Base-by-base conservation (phyloP, 2,329 filamentous ascomycete genomes). In the Myriosclerotinia curreyana region DNA sequence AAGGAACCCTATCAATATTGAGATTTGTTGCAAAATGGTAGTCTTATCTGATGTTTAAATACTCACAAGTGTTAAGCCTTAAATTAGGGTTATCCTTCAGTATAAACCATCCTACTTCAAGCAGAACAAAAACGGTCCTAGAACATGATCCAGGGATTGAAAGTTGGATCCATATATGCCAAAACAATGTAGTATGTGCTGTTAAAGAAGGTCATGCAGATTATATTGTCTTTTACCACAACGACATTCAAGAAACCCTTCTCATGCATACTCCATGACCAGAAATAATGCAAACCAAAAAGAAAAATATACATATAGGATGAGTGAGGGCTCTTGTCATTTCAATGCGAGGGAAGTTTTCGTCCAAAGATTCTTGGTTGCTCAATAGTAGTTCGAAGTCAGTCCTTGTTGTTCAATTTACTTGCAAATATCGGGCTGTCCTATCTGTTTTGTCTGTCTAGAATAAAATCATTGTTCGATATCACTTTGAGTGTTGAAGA, bases 1-100 rank as follows among this genome's bases (percentile, higher is more conserved):
- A 60, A 60, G 58, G 58, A 60, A 51, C 51, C 22, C 55, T 28
- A 34, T 58, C n/a, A 34, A 48, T 20, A 20, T 36, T 58, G 14
- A 58, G 28, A 36, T 58, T 36, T n/a, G 36, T 40, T 58, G 6
- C 17, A 44, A n/a, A 5, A 9, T 34, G 9, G n/a, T 42, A 14
- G 3, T 44, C 38, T 44, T 56, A 34, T 22, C n/a, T 44, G 22
- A 5, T 25, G 2, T 44, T 15, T 31, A 8, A 31, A n/a, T 17
- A 9, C 4, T 46, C 20, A 9, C 17, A 4, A 46, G 25, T 34
- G 17, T 46, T 14, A 20, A 46, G 17, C 8, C 20, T 17, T 31
- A 4, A 14, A 50, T 8, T 31, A 6, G 20, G 17, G 17, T 6
- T 31, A 22, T 55, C 4, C 3, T 12, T 44, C 40, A 3, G 5